Percentiles rank a stretch among this genome's conserved stretches.
phyloP scores from a whole-genome alignment of 2,329 filamentous ascomycete species.

The Beauveria rudraprayagi region DNA sequence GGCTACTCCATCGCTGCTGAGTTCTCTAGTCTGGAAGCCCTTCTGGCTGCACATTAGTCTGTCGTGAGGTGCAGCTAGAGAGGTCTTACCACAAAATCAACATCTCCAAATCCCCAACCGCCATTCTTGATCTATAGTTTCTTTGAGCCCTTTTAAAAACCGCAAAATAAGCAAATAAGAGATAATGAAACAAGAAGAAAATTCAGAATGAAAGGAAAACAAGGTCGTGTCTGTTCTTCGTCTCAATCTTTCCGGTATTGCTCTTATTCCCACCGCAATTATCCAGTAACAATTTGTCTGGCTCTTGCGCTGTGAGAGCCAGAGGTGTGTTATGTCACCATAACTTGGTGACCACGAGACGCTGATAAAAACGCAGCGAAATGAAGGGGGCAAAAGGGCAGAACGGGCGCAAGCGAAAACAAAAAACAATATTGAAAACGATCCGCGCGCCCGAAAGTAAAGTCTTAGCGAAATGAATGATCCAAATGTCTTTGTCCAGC shows the following conservation, averaged over 20 bases:
- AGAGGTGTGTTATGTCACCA: constrained; percentile 1
- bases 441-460: constrained; percentile 1
- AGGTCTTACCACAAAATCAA: background rate
- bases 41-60: constrained; percentile 2
- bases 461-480: constrained; percentile 13
- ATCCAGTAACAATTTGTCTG: constrained; percentile 8
- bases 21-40: background rate
- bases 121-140: constrained; percentile 6
- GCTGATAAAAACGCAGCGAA: constrained; percentile 7
- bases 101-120: background rate
- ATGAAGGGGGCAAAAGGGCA: background rate
- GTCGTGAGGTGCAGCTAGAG: background rate
- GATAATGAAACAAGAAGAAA: constrained; percentile 4
- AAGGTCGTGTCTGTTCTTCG: constrained; percentile 2
- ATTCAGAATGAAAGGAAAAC: background rate
- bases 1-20: background rate
- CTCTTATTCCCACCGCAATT: background rate
- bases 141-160: background rate
- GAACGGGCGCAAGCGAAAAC: constrained; percentile 11
- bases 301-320: constrained; percentile 5
- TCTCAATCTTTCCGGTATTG: constrained; percentile 2
- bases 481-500: constrained; percentile 12
- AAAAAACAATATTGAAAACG: constrained; percentile 14
- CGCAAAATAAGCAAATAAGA: constrained; percentile 1
- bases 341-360: background rate